A percentile compares a stretch with the other conserved stretches of the same genome.
These are phyloP conservation scores for Kwoniella pini DNA, from an alignment of 768 basidiomycete genomes.

Conservation along the genomic window DNA sequence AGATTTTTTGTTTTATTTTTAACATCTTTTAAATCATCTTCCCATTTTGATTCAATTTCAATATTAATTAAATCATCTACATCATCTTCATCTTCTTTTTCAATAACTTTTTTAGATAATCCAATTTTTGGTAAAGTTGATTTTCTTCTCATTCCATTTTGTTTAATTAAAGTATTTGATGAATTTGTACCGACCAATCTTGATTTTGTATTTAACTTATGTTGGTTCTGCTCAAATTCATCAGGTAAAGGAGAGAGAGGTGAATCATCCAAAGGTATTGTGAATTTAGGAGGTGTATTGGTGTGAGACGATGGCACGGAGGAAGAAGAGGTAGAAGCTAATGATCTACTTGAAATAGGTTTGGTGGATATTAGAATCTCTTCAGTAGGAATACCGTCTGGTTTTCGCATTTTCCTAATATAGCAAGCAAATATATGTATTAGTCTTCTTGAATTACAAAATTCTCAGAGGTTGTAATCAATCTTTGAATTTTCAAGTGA, in stretches of 20 bases:
- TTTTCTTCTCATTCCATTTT: slow-evolving; percentile 28
- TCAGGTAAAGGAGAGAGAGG: background rate
- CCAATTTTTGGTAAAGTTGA: slow-evolving; percentile 32
- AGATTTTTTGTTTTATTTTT: slow-evolving; percentile 2
- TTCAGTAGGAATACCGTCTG: slow-evolving; percentile 38
- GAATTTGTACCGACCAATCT: too few relatives aligned
- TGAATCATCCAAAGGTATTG: background rate
- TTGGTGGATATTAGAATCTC: slow-evolving; percentile 15
- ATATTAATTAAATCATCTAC: slow-evolving; percentile 16
- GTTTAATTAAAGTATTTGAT: too few relatives aligned
- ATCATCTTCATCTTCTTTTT: slow-evolving; percentile 12
- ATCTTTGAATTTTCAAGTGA: too few relatives aligned
- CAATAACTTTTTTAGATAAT: background rate
- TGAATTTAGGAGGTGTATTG: slow-evolving; percentile 2
- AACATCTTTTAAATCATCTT: slow-evolving; percentile 8
- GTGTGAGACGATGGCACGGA: background rate
- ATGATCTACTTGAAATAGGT: slow-evolving; percentile 10
- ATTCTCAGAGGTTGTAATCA: too few relatives aligned
- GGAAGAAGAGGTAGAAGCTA: background rate
- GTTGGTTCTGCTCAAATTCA: too few relatives aligned
- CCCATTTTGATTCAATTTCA: background rate
- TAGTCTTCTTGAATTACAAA: too few relatives aligned
- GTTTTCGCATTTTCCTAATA: slow-evolving; percentile 52
- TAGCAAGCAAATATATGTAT: too few relatives aligned
- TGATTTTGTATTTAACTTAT: too few relatives aligned